These are phyloP conservation scores for Paxillus involutus DNA, from an alignment of 768 basidiomycete genomes.

Conservation along the genomic window DNA sequence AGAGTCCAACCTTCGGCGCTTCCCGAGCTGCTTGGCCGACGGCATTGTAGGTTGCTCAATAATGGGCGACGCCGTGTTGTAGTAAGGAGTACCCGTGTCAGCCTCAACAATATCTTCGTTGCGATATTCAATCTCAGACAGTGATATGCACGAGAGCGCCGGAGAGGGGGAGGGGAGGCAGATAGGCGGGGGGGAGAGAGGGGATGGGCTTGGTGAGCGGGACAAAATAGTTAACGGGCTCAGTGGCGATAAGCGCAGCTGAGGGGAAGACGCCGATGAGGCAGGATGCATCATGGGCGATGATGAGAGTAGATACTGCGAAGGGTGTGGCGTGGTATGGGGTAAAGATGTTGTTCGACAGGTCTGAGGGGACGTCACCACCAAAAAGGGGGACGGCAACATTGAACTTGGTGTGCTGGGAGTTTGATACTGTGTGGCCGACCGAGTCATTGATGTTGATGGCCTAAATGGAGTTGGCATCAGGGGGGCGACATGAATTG, in stretches of 20 bases:
- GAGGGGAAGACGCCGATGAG: background rate
- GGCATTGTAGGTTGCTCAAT: background rate
- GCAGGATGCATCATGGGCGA: background rate
- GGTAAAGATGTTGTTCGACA: background rate
- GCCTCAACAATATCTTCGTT: background rate
- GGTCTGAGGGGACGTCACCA: background rate
- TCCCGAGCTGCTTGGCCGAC: slow-evolving; percentile 1
- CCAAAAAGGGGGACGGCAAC: background rate
- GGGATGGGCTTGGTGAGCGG: background rate
- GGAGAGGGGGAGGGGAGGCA: background rate
- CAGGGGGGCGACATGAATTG: background rate
- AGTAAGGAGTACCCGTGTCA: background rate
- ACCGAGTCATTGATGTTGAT: background rate
- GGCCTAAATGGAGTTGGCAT: background rate
- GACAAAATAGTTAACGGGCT: background rate
- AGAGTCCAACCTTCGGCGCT: slow-evolving; percentile 8
- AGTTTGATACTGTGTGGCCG: background rate
- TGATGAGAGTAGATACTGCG: background rate
- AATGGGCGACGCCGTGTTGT: background rate
- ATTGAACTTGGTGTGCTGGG: background rate
- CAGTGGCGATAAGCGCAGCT: background rate
- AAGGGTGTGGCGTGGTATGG: background rate
- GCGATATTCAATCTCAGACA: background rate
- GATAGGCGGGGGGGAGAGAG: background rate
- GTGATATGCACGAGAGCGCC: background rate